Evolutionary conservation across 2,329 filamentous ascomycete species (phyloP).

Genomic region (Monilinia polystroma): DNA sequence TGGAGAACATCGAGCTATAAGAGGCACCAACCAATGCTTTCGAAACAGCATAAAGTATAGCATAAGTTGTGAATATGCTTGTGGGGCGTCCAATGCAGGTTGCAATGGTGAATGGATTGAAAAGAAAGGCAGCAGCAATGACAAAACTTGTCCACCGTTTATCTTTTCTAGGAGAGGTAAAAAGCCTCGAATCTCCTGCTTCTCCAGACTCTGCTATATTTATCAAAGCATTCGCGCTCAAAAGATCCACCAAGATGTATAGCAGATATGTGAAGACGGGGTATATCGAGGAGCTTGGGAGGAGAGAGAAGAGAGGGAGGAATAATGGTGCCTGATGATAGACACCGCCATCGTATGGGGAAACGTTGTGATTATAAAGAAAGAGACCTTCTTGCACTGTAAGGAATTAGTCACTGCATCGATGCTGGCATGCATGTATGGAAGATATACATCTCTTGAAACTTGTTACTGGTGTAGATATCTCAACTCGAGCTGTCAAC

Average conservation of each 20-base stretch:
- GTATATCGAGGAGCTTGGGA: constrained; percentile 66
- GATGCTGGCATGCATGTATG: not conserved
- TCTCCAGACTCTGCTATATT: constrained; percentile 80
- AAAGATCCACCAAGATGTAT: constrained; percentile 76
- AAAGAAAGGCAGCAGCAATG: constrained; percentile 83
- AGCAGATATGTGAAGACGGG: constrained; percentile 76
- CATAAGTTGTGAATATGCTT: constrained; percentile 82
- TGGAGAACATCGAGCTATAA: constrained; percentile 75
- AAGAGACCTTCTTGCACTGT: constrained; percentile 94
- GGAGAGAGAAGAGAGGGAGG: constrained; percentile 84
- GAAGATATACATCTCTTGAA: constrained; percentile 84
- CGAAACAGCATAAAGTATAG: constrained; percentile 79
- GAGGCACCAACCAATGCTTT: constrained; percentile 74
- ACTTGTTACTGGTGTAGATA: constrained; percentile 95
- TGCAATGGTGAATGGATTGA: constrained; percentile 91
- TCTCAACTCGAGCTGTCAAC: constrained; percentile 87
- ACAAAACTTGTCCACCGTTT: constrained; percentile 72
- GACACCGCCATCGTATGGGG: constrained; percentile 92
- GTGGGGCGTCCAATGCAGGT: constrained; percentile 90
- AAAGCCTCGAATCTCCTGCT: constrained; percentile 69
- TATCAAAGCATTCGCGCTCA: constrained; percentile 77
- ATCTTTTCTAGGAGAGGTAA: constrained; percentile 73
- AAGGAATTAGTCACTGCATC: constrained; percentile 23
- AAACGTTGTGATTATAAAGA: constrained; percentile 93
- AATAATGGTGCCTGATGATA: constrained; percentile 82